Conservation (phyloP, 495 filamentous ascomycete species). For the Talaromyces proteolyticus region DNA sequence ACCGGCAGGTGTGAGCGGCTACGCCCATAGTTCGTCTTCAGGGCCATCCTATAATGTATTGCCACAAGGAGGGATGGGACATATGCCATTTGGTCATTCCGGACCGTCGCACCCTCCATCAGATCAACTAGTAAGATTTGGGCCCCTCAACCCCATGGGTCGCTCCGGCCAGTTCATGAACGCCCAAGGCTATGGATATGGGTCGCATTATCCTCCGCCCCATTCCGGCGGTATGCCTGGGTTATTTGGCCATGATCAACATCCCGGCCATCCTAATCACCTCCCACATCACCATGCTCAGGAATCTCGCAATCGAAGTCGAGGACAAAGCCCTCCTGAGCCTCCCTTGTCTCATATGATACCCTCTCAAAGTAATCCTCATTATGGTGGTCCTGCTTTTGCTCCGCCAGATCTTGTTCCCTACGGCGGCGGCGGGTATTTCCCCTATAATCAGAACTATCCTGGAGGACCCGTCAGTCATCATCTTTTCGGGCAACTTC, state of each 20-base stretch:
- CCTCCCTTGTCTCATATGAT: slow-evolving; percentile 24
- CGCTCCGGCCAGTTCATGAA: slow-evolving; percentile 29
- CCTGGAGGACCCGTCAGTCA: slow-evolving; percentile 31
- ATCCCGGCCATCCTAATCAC: slow-evolving; percentile 14
- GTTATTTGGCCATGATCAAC: slow-evolving; percentile 29
- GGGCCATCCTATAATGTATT: slow-evolving; percentile 32
- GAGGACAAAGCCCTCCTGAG: slow-evolving; percentile 23
- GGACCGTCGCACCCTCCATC: slow-evolving; percentile 23
- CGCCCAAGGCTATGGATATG: slow-evolving; percentile 27
- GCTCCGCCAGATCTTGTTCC: slow-evolving; percentile 43
- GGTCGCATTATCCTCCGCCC: slow-evolving; percentile 25
- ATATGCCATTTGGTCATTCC: slow-evolving; percentile 15
- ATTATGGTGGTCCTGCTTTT: slow-evolving; percentile 30
- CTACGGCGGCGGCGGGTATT: slow-evolving; percentile 36
- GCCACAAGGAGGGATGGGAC: slow-evolving; percentile 16
- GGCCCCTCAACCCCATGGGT: slow-evolving; percentile 28
- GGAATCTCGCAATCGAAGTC: slow-evolving; percentile 21
- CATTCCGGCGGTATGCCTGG: slow-evolving; percentile 27
- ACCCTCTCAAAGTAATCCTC: slow-evolving; percentile 20
- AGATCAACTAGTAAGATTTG: slow-evolving; percentile 34
- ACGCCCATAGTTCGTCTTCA: slow-evolving; percentile 43
- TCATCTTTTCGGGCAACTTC: slow-evolving; percentile 28
- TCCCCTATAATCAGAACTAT: slow-evolving; percentile 35
- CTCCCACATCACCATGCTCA: slow-evolving; percentile 18
- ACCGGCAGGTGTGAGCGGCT: slow-evolving; percentile 26